Evolutionary conservation across 441 rosid species (phyloP), one percentile per base, ranked within the genome.

Genomic region (Breynia disticha): DNA sequence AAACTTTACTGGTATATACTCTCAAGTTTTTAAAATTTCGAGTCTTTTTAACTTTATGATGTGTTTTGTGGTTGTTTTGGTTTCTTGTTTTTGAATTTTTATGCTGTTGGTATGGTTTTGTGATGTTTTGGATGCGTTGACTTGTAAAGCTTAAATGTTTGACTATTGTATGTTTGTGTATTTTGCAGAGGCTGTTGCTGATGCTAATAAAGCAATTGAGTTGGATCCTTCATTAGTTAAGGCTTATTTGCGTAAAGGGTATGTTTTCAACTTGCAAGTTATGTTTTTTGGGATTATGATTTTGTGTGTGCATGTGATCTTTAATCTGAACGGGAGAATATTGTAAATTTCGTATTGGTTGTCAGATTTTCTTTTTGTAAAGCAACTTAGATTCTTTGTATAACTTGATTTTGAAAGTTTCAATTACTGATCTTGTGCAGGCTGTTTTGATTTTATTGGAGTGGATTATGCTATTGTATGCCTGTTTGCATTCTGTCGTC

Each of bases 171-270:
- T 19, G 17, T 35, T 41, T 42, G 16, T 28, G 0, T 28, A 9
- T n/a, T n/a, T 28, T 28, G 52, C 76, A 90, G 98, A 83, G 70
- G 93, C 88, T 21, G 88, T 90, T 32, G 78, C 82, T 41, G 98
- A 90, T 79, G 79, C 98, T 0, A 80, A 54, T 58, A 76, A 58
- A 67, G 93, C 98, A 45, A 79, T 87, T 57, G 82, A 76, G 68
- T 65, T 87, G 84, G 82, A 83, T 46, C 63, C 83, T 12, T 57
- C 76, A 4, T 48, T 83, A 78, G 50, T 80, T 20, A 90, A 83
- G 75, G 90, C 88, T 7, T 87, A 81, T 66, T 60, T 81, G 63
- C 83, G 95, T 20, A 90, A 85, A 52, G 98, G 78, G 96, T 87
- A 61, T 61, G 85, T 4, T 12, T 24, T 2, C 32, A 19, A 51